Base-by-base conservation (phyloP, 192 early-diverging fungal species). In the Irineochytrium annulatum region DNA sequence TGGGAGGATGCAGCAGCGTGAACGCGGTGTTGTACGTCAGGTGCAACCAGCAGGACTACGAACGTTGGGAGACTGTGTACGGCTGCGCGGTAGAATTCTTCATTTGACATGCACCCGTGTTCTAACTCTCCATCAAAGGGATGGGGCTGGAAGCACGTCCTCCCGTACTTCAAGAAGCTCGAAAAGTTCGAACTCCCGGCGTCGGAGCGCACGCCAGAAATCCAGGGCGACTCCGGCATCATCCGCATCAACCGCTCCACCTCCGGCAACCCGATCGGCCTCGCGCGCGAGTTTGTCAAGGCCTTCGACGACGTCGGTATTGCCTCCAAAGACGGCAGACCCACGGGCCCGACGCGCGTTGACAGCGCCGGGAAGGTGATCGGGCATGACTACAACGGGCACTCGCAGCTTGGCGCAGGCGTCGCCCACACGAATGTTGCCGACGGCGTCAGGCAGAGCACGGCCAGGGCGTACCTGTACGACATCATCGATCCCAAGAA, bases 21-120 rank as follows among this genome's bases (percentile, higher is more conserved):
- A 61, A 62, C 34, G 17, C 17, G 6, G 57, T 62, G 60, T 11
- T 62, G 8, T 62, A 51, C 43, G 62, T 63, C 3, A 13, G 62
- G 2, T 51, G 62, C 17, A 57, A 52, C 41, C 34, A 62, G 27
- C 17, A 55, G 3, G 62, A 63, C 41, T 63, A 29, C 26, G 49
- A 57, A 17, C 16, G 17, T 17, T 63, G 62, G 62, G 58, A 55
- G 13, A 4, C 8, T 3, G 29, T 4, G 26, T 34, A 63, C 29
- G 62, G 62, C 26, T 60, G 52, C 43, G 28, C n/a, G n/a, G n/a
- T n/a, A n/a, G n/a, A n/a, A n/a, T n/a, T n/a, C n/a, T n/a, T n/a
- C n/a, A n/a, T n/a, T n/a, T n/a, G n/a, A n/a, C n/a, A n/a, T n/a
- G n/a, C n/a, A n/a, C n/a, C n/a, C n/a, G n/a, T n/a, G n/a, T n/a